A percentile compares a stretch with the other conserved stretches of the same genome.
Evolutionary conservation across 805 yeast genomes (phyloP).

Genomic region (Candida ovalis): DNA sequence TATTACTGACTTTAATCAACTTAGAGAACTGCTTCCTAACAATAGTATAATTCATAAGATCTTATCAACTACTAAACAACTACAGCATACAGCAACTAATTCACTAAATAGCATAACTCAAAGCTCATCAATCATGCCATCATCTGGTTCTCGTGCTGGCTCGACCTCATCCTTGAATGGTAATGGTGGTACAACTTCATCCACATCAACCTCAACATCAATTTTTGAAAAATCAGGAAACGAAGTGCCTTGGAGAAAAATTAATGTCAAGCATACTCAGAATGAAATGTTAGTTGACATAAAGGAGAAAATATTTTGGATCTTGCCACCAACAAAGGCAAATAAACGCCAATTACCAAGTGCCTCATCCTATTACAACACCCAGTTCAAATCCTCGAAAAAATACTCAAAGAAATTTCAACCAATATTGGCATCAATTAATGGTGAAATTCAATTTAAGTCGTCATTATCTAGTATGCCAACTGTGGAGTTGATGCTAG

Average conservation of each 20-base stretch:
- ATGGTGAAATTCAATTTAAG: slow-evolving; percentile 61
- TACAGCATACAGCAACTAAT: slow-evolving; percentile 30
- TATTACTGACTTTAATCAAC: slow-evolving; percentile 63
- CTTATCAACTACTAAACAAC: slow-evolving; percentile 37
- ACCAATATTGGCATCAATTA: slow-evolving; percentile 50
- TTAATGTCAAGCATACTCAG: slow-evolving; percentile 65
- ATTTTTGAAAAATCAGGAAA: slow-evolving; percentile 34
- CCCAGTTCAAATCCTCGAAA: slow-evolving; percentile 8
- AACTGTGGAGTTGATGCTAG: slow-evolving; percentile 54
- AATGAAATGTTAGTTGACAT: slow-evolving; percentile 88
- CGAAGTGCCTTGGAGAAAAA: slow-evolving; percentile 72
- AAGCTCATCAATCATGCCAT: slow-evolving; percentile 17
- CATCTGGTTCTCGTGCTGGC: slow-evolving; percentile 15
- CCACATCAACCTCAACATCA: slow-evolving; percentile 11
- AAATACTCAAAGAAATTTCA: slow-evolving; percentile 4
- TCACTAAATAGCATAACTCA: slow-evolving; percentile 28
- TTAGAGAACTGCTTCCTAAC: slow-evolving; percentile 68
- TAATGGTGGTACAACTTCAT: slow-evolving; percentile 5
- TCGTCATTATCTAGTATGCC: slow-evolving; percentile 80
- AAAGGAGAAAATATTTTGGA: slow-evolving; percentile 58
- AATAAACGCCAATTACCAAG: slow-evolving; percentile 3
- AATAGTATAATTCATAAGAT: slow-evolving; percentile 52
- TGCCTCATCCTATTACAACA: slow-evolving; percentile 29
- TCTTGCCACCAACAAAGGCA: slow-evolving; percentile 36
- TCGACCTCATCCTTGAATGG: slow-evolving; percentile 4